Conservation (phyloP, 768 basidiomycete genomes). For the Gloeostereum incarnatum region DNA sequence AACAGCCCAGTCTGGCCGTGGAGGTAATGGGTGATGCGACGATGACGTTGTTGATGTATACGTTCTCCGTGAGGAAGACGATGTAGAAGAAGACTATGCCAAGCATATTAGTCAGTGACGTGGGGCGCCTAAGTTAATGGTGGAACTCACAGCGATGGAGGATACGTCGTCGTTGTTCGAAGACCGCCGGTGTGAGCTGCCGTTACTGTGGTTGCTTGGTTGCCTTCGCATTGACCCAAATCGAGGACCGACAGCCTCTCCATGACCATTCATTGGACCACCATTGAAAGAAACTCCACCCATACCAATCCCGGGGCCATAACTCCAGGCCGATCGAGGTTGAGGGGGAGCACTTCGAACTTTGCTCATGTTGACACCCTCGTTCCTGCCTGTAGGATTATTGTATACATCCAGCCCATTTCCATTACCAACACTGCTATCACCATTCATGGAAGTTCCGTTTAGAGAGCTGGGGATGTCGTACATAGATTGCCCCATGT, state of each 20-base stretch:
- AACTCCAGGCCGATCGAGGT: constrained; percentile 55
- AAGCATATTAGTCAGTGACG: constrained; percentile 11
- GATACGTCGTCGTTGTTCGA: constrained; percentile 62
- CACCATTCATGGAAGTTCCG: not conserved
- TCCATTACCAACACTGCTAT: not conserved
- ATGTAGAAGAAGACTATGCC: constrained; percentile 62
- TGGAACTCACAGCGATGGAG: constrained; percentile 60
- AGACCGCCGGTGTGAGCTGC: constrained; percentile 48
- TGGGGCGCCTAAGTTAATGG: constrained; percentile 1
- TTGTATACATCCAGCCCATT: constrained; percentile 1
- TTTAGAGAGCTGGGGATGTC: constrained; percentile 7
- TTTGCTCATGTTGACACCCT: not conserved
- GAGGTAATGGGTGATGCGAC: constrained; percentile 66
- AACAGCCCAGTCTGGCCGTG: constrained; percentile 86
- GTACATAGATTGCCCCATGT: constrained; percentile 10
- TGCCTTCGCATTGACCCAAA: constrained; percentile 47
- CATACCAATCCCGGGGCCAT: constrained; percentile 51
- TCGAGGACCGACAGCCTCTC: constrained; percentile 57
- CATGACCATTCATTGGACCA: constrained; percentile 12
- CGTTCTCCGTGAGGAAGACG: constrained; percentile 72
- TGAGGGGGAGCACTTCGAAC: constrained; percentile 18
- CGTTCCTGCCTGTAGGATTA: constrained; percentile 10
- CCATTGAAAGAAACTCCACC: constrained; percentile 27
- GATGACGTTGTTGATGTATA: constrained; percentile 70
- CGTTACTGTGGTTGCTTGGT: constrained; percentile 34